Base-by-base conservation (phyloP, 164 flowering plant genomes). In the Vitis labrusca region DNA sequence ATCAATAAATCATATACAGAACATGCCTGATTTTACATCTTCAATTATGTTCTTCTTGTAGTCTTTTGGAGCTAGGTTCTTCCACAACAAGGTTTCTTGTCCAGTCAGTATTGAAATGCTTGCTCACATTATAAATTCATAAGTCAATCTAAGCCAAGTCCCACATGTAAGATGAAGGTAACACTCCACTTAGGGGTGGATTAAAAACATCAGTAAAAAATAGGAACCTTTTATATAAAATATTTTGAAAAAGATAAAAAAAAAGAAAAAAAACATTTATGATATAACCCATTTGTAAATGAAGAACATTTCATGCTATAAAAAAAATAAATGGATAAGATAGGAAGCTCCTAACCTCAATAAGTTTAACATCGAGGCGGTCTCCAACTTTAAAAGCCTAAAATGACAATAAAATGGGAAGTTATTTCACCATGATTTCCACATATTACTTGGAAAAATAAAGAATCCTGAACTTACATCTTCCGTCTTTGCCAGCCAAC, bases 361-460 rank as follows among this genome's bases (percentile, higher is more conserved):
- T 91, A 68, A 95, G 90, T 78, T 95, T 95, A 78, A 95, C 99
- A 85, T 95, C 99, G 67, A 95, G 47, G 30, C 74, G 93, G 27
- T 95, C 99, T 66, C 99, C 99, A 73, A 90, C 92, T 82, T 93
- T 91, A 74, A 89, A 79, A 65, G 75, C 96, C 99, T 95, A 85
- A 13, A 74, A 66, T 17, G 65, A 52, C 48, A 50, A 47, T 48
- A 37, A 9, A 50, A 14, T 10, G 65, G 58, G 11, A 68, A 66
- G 57, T 62, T 44, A 65, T 11, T 64, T 19, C 14, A 63, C 32
- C 37, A 70, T 12, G 6, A 67, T 51, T 56, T 50, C 32, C 8
- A 54, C 47, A 16, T 10, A 14, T 16, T 32, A 13, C 23, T 6
- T 16, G 1, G 12, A 61, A 2, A 55, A 53, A 19, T 14, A 59